A percentile compares a stretch with the other conserved stretches of the same genome.
Conservation (phyloP, 257 asterid genomes). For the Ilex asprella region DNA sequence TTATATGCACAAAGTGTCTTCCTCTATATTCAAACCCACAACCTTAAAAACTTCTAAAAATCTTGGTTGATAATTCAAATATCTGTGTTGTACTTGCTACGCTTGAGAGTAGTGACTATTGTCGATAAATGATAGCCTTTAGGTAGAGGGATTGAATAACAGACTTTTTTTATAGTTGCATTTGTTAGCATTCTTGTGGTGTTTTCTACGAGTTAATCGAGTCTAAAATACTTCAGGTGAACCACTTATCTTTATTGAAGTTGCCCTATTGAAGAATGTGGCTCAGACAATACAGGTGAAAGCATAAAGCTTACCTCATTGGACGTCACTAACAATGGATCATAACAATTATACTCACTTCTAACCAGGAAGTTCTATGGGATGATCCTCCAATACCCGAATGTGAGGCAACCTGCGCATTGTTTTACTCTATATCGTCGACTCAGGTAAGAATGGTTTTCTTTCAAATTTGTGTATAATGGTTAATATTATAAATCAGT, state of each 20-base stretch:
- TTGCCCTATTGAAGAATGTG: slow-evolving; percentile 78
- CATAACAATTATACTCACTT: slow-evolving; percentile 15
- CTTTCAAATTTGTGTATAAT: slow-evolving; percentile 11
- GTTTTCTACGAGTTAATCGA: not conserved
- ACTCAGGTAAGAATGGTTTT: slow-evolving; percentile 54
- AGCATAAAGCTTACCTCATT: not conserved
- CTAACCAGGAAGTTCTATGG: slow-evolving; percentile 82
- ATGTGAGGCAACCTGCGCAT: slow-evolving; percentile 80
- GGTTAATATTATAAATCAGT: no score
- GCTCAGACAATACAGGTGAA: slow-evolving; percentile 83
- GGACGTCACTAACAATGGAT: slow-evolving; percentile 4
- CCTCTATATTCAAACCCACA: no score
- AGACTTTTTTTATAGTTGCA: not conserved
- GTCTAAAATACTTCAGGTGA: slow-evolving; percentile 60
- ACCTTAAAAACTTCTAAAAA: no score
- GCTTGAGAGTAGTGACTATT: not conserved
- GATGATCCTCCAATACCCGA: slow-evolving; percentile 90
- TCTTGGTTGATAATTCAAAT: no score
- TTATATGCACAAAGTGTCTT: no score
- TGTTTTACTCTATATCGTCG: slow-evolving; percentile 94
- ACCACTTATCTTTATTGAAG: slow-evolving; percentile 93
- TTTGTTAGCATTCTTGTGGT: not conserved
- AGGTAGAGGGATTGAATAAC: not conserved
- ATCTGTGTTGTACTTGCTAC: not conserved
- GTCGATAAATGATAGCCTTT: not conserved